Base-by-base conservation (phyloP, 2,329 filamentous ascomycete genomes). In the Exophiala sideris region DNA sequence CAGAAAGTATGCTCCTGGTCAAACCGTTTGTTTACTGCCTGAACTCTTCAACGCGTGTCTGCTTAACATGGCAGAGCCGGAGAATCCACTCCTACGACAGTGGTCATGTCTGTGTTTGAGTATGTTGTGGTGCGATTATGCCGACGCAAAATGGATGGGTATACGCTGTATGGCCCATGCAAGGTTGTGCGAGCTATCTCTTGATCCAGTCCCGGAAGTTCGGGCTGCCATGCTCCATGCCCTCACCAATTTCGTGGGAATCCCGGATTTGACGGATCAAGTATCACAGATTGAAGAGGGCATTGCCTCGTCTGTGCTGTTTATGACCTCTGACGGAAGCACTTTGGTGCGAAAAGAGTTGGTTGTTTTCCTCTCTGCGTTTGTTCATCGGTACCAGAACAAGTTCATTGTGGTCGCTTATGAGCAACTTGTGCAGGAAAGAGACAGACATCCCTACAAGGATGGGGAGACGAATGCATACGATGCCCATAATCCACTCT, bases 21-120 rank as follows among this genome's bases (percentile, higher is more conserved):
- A 96, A 70, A 87, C 87, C 47, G 91, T 96, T 9, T 96, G 91
- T 68, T 86, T 96, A 63, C 89, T 89, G 62, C 88, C 87, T 0
- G 91, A 96, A 61, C 86, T 97, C 58, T 60, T 64, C 56, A 59
- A 58, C 39, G 92, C 87, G 63, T 97, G 92, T 67, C 75, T 97
- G 38, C 79, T 81, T 4, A 91, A 97, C 71, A 77, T 97, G 38
- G 82, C 84, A 57, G 94, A 96, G 67, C 83, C 87, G 53, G 87
- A 95, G 59, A 96, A 96, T 62, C 88, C 90, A 1, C 76, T 99
- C 8, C 76, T 99, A 45, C 82, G 94, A 36, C 94, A 99, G 69
- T 99, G 94, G 91, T 91, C 91, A 14, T 96, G 91, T 67, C 79
- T 99, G 7, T 97, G 92, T 71, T 83, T 99, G 58, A 96, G 92